These are phyloP conservation scores for Candida tropicalis DNA, from an alignment of 1,139 yeast genomes.

Conservation along the genomic window DNA sequence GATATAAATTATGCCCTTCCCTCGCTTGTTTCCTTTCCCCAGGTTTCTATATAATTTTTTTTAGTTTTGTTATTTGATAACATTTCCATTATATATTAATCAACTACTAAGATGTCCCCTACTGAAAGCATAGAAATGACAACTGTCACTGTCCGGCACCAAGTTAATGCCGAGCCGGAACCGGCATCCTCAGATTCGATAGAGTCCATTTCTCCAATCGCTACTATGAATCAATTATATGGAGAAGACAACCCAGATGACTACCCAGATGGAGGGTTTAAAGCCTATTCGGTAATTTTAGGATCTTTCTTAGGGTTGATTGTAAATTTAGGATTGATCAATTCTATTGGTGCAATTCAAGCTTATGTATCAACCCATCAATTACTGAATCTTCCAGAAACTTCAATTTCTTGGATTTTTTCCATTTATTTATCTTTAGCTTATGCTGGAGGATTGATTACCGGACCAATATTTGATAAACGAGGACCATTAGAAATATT, in stretches of 20 bases:
- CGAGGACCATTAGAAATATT: constrained; percentile 49
- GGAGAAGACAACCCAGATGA: constrained; percentile 14
- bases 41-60: too few species aligned
- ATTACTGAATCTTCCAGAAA: constrained; percentile 41
- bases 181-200: neutral
- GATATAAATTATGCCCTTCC: too few species aligned
- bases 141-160: constrained; percentile 4
- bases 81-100: too few species aligned
- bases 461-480: constrained; percentile 48
- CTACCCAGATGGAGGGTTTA: constrained; percentile 66
- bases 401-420: constrained; percentile 67
- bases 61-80: too few species aligned
- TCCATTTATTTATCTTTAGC: constrained; percentile 61
- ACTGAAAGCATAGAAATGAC: constrained; percentile 8
- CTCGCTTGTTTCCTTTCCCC: too few species aligned
- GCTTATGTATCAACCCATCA: constrained; percentile 60
- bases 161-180: neutral
- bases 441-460: constrained; percentile 57
- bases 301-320: constrained; percentile 64
- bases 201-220: neutral
- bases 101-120: neutral
- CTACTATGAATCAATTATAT: neutral
- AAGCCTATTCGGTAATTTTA: constrained; percentile 61
- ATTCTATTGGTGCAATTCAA: constrained; percentile 67
- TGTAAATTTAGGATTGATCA: constrained; percentile 61